Evolutionary conservation across 495 filamentous ascomycete genomes (phyloP).

Genomic region (Glonium stellatum): DNA sequence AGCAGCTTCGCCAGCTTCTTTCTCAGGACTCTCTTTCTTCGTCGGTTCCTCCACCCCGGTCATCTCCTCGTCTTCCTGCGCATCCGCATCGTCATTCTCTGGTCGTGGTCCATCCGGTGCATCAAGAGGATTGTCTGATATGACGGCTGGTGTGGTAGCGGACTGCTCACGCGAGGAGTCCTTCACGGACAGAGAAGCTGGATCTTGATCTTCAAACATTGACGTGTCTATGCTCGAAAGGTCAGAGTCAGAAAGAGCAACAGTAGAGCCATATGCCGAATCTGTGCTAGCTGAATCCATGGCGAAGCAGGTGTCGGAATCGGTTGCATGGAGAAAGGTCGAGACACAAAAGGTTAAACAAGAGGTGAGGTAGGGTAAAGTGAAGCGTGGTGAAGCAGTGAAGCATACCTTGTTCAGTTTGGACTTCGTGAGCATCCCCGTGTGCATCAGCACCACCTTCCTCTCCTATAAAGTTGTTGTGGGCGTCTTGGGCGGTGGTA

Average conservation of each 20-base stretch:
- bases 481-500: conserved; percentile 14
- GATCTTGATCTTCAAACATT: conserved; percentile 42
- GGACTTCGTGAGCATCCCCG: neutral
- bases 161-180: conserved; percentile 44
- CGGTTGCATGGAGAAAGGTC: neutral
- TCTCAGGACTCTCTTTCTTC: conserved; percentile 51
- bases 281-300: conserved; percentile 1
- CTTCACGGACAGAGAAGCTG: conserved; percentile 10
- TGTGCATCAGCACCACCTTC: conserved; percentile 14
- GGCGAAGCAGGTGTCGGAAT: neutral
- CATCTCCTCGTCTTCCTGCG: conserved; percentile 78
- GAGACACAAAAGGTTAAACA: neutral
- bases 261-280: neutral
- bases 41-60: conserved; percentile 56
- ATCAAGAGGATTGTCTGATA: conserved; percentile 79
- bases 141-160: conserved; percentile 44
- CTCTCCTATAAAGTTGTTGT: conserved; percentile 8
- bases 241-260: neutral
- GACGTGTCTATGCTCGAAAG: conserved; percentile 33
- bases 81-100: conserved; percentile 54
- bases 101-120: conserved; percentile 70
- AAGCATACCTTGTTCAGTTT: conserved; percentile 22
- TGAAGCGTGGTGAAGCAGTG: neutral
- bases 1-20: conserved; percentile 26
- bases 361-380: neutral